Evolutionary conservation across 305 asterid genomes (phyloP).

Genomic region (Plantago rigida): DNA sequence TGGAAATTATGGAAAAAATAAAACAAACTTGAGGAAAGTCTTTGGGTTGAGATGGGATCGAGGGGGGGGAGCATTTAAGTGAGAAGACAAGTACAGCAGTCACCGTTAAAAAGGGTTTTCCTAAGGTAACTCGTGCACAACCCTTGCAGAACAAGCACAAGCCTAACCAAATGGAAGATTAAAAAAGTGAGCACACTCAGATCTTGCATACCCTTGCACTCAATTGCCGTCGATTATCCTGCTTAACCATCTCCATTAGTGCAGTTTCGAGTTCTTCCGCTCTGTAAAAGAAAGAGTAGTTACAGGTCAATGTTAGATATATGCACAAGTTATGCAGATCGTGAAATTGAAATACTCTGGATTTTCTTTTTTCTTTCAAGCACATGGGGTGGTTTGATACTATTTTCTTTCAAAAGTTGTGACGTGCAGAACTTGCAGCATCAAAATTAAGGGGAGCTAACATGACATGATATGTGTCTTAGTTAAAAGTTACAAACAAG

Average conservation of each 20-base stretch:
- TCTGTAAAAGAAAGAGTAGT: conserved; percentile 37
- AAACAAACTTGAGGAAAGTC: too few species aligned
- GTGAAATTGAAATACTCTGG: too few species aligned
- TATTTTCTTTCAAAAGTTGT: not conserved
- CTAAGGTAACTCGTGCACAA: too few species aligned
- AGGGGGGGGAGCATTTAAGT: too few species aligned
- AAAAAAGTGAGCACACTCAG: conserved; percentile 11
- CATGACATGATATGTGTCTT: not conserved
- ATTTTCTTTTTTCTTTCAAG: too few species aligned
- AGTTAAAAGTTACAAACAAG: too few species aligned
- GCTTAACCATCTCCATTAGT: conserved; percentile 94
- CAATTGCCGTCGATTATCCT: conserved; percentile 85
- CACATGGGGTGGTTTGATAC: too few species aligned
- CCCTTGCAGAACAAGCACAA: conserved; percentile 2
- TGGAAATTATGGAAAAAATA: too few species aligned
- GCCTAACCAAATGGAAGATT: not conserved
- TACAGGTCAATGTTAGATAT: conserved; percentile 12
- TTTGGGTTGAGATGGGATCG: too few species aligned
- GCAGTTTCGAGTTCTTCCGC: conserved; percentile 97
- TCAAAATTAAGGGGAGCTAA: not conserved
- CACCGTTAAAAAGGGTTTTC: too few species aligned
- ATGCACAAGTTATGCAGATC: not conserved
- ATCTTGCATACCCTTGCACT: conserved; percentile 62
- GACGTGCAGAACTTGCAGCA: not conserved
- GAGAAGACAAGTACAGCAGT: too few species aligned